Evolutionary conservation across 2,329 filamentous ascomycete genomes (phyloP), one percentile per base, ranked within the genome.

Genomic region (Calonectria hongkongensis): DNA sequence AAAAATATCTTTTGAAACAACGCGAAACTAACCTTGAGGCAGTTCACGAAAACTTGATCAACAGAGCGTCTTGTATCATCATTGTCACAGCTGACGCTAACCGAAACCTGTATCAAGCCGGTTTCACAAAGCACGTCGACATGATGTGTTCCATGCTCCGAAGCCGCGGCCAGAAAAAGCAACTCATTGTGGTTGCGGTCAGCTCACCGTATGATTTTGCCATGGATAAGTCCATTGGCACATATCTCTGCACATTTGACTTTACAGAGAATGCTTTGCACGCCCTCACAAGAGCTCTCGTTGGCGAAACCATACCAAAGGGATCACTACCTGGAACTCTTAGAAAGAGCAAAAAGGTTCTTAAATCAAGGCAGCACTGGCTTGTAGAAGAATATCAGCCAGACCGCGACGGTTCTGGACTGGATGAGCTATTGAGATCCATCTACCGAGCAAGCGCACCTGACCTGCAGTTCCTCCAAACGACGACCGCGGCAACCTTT

Each of bases 151-250:
- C 94, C 27, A 94, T 95, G 91, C 89, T 95, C 70, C 91, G 92
- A 8, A 92, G 93, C 8, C 90, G 90, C 16, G 94, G 94, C 2
- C 94, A 95, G 81, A 94, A 97, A 83, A 98, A 98, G 84, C 94
- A 96, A 1, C 86, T 98, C 45, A 92, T 98, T 28, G 96, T 98
- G 4, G 94, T 98, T 9, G 94, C 96, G 0, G 96, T 98, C 77
- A 98, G 95, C 84, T 98, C 96, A 0, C 96, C 96, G 0, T 98
- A 98, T 83, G 96, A 98, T 83, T 98, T 98, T 82, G 95, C 95
- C 54, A 95, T 96, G 90, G 96, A 98, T 80, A 93, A 94, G 75
- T 92, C 92, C 0, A 96, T 98, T 48, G 94, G 94, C 7, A 98
- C 96, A 1, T 98, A 98, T 79, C 90, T 98, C 48, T 98, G 96